Evolutionary conservation across 2,329 filamentous ascomycete species (phyloP), one percentile per base, ranked within the genome.

Genomic region (Penicillium rolfsii): DNA sequence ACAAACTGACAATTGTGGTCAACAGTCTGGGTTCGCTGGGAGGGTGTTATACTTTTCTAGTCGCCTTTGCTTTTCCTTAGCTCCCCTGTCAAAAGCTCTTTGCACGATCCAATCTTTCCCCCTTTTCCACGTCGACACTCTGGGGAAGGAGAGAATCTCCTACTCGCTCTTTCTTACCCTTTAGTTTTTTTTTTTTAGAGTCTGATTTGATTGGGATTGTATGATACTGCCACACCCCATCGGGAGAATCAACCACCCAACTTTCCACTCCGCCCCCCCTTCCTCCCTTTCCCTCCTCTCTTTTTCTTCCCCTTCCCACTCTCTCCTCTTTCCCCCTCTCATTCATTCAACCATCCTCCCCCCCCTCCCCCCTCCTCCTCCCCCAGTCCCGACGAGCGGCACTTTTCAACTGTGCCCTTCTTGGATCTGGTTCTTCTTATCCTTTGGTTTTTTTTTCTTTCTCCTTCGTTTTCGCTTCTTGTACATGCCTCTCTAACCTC

Each of bases 341-440:
- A 22, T 22, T 22, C 63, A 62, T 64, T 62, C 59, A 60, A 59
- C 63, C 63, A 56, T 61, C 55, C 52, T 65, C 36, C 52, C 66
- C 66, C 59, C 55, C 36, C 38, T 41, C 54, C 53, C 52, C 35
- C 62, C 52, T 43, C 52, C 57, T 61, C 64, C 57, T 49, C 61
- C 64, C 59, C 64, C 52, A 64, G 57, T 63, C 63, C 57, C 58
- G 8, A 41, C 53, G 60, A 72, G 63, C 68, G 69, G 68, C 70
- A 65, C 72, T 63, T 71, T 67, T 67, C 66, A 66, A 76, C 66
- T 65, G 70, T 70, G 69, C 68, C 67, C 55, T 70, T 67, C 66
- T 22, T 48, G 69, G 68, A 72, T 69, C 66, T 71, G 67, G 70
- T 65, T 62, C 60, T 63, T 65, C 59, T 59, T 64, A 64, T 65